A percentile compares a stretch with the other conserved stretches of the same genome.
Evolutionary conservation across 306 rosid species (phyloP).

Genomic region (Benincasa hispida): DNA sequence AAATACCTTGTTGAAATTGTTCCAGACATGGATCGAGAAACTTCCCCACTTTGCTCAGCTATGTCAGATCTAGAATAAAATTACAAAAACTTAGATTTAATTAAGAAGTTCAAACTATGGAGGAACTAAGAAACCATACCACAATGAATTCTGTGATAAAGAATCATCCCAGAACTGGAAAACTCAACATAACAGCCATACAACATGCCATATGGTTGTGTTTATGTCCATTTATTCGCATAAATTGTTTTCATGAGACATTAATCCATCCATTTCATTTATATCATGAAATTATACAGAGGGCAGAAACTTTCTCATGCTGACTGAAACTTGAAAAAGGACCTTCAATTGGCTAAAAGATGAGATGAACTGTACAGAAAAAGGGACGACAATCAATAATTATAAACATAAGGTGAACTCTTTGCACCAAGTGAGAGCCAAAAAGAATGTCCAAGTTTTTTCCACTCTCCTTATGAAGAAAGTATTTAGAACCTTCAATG

Average conservation of each 20-base stretch:
- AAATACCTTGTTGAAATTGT: constrained; percentile 45
- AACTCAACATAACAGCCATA: neutral
- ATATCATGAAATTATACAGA: neutral
- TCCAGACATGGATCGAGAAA: constrained; percentile 56
- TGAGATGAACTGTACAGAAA: neutral
- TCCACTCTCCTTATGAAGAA: too few species aligned
- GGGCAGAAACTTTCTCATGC: neutral
- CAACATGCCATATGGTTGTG: neutral
- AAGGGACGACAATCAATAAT: too few species aligned
- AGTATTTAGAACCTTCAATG: too few species aligned
- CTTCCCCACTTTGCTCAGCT: constrained; percentile 94
- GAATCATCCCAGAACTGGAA: neutral
- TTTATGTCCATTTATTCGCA: neutral
- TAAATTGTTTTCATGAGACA: neutral
- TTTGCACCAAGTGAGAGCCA: neutral
- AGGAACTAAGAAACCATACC: neutral
- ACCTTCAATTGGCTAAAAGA: neutral
- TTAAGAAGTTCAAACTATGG: neutral
- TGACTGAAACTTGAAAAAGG: neutral
- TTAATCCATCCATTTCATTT: neutral
- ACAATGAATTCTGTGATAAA: neutral
- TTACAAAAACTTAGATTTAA: neutral
- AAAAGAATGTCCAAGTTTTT: too few species aligned
- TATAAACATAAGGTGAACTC: neutral
- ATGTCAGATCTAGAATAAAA: constrained; percentile 45